phyloP scores from a whole-genome alignment of 345 rosid genomes.

The rapeseed (Brassica napus) region DNA sequence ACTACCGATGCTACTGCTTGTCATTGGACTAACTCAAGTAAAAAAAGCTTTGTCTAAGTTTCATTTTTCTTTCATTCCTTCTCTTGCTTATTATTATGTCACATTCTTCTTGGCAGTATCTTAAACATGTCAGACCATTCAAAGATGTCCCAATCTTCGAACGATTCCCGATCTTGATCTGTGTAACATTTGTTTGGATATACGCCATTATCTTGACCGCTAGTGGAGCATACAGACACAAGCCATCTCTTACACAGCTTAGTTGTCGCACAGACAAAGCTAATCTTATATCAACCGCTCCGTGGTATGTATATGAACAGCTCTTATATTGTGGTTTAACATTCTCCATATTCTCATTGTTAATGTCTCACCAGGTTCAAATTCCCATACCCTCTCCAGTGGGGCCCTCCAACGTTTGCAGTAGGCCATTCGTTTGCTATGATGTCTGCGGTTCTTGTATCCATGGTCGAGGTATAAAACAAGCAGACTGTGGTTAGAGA shows the following conservation, averaged over 20 bases:
- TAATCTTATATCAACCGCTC: slow-evolving; percentile 80
- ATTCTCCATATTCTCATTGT: background rate
- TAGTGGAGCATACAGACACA: slow-evolving; percentile 80
- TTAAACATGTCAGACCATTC: slow-evolving; percentile 67
- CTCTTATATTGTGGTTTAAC: background rate
- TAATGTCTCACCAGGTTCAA: slow-evolving; percentile 60
- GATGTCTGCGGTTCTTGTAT: slow-evolving; percentile 92
- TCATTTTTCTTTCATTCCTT: background rate
- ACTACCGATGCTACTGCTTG: slow-evolving; percentile 81
- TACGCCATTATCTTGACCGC: slow-evolving; percentile 85
- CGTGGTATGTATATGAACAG: slow-evolving; percentile 74
- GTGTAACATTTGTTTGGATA: slow-evolving; percentile 74
- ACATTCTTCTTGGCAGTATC: slow-evolving; percentile 57
- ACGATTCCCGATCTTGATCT: slow-evolving; percentile 74
- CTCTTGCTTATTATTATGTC: background rate
- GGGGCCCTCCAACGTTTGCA: slow-evolving; percentile 98
- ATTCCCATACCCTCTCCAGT: slow-evolving; percentile 95
- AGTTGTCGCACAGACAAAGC: slow-evolving; percentile 87
- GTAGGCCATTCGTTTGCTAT: slow-evolving; percentile 94
- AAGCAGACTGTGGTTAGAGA: background rate
- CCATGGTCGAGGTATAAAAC: slow-evolving; percentile 82
- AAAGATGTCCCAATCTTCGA: slow-evolving; percentile 68
- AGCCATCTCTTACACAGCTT: slow-evolving; percentile 54
- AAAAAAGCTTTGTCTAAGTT: slow-evolving; percentile 11
- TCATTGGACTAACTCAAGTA: slow-evolving; percentile 78